Base-by-base conservation (phyloP, 1,139 yeast genomes). In the Nakaseomyces kungkrabaensis region DNA sequence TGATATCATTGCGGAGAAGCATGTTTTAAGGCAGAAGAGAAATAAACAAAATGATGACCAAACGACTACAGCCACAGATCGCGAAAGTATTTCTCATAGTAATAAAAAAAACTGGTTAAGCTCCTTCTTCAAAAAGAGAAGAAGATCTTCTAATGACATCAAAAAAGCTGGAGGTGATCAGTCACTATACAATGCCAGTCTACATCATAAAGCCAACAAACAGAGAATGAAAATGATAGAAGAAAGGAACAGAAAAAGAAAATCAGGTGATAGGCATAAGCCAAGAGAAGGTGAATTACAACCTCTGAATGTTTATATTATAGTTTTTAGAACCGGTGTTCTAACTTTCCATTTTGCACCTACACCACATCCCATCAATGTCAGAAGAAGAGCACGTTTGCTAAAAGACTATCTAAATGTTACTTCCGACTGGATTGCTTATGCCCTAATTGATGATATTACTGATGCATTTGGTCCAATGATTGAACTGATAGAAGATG, bases 391-490 rank as follows among this genome's bases (percentile, higher is more conserved):
- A 62, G 95, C 95, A 0, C 74, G 98, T 51, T 72, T 92, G 55
- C 74, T 92, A 55, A 77, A 85, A 55, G 98, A 92, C 65, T 92
- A 90, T 62, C 73, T 92, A 54, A 86, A 87, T 1, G 96, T 92
- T 4, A 80, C 94, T 1, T 81, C 97, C 0, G 98, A 92, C 67
- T 92, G 98, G 98, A 84, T 92, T 47, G 92, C 96, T 3, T 92
- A 92, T 69, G 98, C 98, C 0, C 72, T 92, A 56, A 89, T 92
- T 62, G 98, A 92, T 71, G 97, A 92, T 66, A 88, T 92, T 55
- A 90, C 97, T 1, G 98, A 92, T 72, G 94, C 95, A 0, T 92
- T 88, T 73, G 97, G 95, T 0, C 98, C 98, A 1, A 81, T 92
- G 82, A 90, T 92, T 57, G 95, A 87, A 53, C 80, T 92, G 45